Conservation (phyloP, 108 stramenopile genomes). For the Hondaea fermentalgiana region DNA sequence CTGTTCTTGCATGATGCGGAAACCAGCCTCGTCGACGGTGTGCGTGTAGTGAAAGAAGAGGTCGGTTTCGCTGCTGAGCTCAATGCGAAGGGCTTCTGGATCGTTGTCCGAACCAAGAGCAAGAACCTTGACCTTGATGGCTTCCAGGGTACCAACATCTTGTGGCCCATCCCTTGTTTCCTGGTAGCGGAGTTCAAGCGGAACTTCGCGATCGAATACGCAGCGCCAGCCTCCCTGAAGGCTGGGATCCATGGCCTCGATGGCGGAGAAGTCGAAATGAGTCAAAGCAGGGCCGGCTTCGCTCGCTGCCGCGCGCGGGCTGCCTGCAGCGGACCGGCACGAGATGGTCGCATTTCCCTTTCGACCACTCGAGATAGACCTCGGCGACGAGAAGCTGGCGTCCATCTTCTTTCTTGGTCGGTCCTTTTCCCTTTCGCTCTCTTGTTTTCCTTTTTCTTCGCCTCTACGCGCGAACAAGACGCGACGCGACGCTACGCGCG, state of each 20-base stretch:
- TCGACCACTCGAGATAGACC: too few relatives aligned
- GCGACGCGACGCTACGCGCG: too few relatives aligned
- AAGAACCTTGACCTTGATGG: slow-evolving; percentile 56
- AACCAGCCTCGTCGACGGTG: slow-evolving; percentile 30
- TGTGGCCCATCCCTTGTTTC: slow-evolving; percentile 36
- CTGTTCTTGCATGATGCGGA: slow-evolving; percentile 24
- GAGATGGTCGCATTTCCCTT: not conserved
- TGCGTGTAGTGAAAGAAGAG: slow-evolving; percentile 57
- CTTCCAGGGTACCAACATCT: slow-evolving; percentile 55
- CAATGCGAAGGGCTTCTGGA: slow-evolving; percentile 34
- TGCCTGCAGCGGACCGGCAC: not conserved
- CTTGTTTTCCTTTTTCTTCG: too few relatives aligned
- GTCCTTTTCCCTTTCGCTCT: too few relatives aligned
- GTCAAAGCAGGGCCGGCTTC: not conserved
- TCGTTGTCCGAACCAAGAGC: slow-evolving; percentile 40
- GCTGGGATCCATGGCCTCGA: slow-evolving; percentile 40
- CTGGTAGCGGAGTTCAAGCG: slow-evolving; percentile 47
- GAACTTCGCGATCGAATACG: slow-evolving; percentile 50
- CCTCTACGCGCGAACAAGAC: too few relatives aligned
- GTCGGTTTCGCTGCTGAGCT: slow-evolving; percentile 51
- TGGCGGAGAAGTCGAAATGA: not conserved
- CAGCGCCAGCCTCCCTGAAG: slow-evolving; percentile 38
- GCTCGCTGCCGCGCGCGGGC: not conserved
- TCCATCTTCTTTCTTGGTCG: too few relatives aligned
- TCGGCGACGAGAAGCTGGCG: too few relatives aligned